Conservation (phyloP, 163 green algal genomes). For the Volvox carteri region DNA sequence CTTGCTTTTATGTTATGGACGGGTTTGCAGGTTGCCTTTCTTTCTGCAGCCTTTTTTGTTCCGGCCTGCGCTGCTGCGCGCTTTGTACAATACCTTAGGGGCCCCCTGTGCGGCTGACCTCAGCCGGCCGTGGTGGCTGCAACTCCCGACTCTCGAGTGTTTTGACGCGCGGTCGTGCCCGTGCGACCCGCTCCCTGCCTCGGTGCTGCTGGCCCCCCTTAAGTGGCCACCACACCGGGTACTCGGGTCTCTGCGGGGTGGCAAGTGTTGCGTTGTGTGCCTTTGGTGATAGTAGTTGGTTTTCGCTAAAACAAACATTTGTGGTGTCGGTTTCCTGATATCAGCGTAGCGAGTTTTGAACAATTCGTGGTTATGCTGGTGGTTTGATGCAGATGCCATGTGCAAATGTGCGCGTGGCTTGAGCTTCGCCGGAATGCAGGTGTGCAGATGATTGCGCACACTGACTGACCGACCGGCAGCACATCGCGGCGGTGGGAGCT, state of each 20-base stretch:
- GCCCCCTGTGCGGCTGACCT: not conserved
- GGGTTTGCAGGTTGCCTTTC: not conserved
- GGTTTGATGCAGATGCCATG: constrained; percentile 1
- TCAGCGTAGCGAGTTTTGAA: constrained; percentile 34
- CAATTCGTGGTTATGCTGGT: constrained; percentile 6
- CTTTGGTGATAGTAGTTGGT: constrained; percentile 16
- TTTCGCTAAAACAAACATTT: constrained; percentile 1
- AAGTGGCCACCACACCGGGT: not conserved
- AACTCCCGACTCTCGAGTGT: not conserved
- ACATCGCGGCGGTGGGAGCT: not conserved
- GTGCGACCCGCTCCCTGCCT: not conserved
- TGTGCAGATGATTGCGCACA: not conserved
- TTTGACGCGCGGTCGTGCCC: not conserved
- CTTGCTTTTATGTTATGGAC: constrained; percentile 16
- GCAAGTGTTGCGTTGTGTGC: constrained; percentile 12
- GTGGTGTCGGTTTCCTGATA: not conserved
- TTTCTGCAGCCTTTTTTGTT: constrained; percentile 31
- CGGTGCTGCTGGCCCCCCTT: not conserved
- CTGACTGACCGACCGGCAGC: not conserved
- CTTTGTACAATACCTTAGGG: constrained; percentile 27
- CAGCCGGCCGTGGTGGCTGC: not conserved
- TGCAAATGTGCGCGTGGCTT: constrained; percentile 2
- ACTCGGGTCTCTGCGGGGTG: not conserved
- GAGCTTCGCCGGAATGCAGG: not conserved
- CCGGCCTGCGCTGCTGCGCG: constrained; percentile 3